These are phyloP conservation scores for Hansfordia pulvinata DNA, from an alignment of 2,329 filamentous ascomycete genomes.

Conservation along the genomic window DNA sequence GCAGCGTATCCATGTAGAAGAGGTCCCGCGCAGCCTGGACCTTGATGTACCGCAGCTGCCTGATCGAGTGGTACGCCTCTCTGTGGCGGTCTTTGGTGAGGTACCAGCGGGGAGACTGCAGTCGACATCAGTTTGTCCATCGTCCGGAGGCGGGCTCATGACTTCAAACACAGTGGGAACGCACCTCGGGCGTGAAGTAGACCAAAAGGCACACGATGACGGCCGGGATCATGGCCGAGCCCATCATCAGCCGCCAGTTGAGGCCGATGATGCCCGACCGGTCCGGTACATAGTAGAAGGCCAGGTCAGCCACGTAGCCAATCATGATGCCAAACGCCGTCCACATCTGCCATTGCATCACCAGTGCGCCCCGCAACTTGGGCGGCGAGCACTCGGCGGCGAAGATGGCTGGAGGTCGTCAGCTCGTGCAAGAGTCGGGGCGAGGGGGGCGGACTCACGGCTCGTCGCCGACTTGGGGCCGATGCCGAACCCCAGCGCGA, in stretches of 20 bases:
- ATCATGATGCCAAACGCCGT: constrained; percentile 40
- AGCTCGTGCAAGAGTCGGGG: background rate
- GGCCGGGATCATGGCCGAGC: constrained; percentile 49
- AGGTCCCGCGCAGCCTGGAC: constrained; percentile 41
- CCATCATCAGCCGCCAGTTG: constrained; percentile 59
- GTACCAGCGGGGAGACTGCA: constrained; percentile 37
- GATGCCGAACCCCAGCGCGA: constrained; percentile 56
- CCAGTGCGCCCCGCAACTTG: constrained; percentile 49
- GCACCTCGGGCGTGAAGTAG: constrained; percentile 25
- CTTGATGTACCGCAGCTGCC: constrained; percentile 31
- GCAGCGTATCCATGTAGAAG: constrained; percentile 41
- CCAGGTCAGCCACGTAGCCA: constrained; percentile 46
- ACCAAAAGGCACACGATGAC: constrained; percentile 41
- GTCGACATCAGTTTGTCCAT: constrained; percentile 16
- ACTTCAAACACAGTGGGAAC: constrained; percentile 3
- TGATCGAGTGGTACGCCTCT: constrained; percentile 33
- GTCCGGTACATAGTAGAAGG: constrained; percentile 43
- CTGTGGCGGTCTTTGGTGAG: constrained; percentile 30
- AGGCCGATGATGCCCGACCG: constrained; percentile 35
- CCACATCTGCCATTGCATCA: constrained; percentile 59
- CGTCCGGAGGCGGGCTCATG: constrained; percentile 5
- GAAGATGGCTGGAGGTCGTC: constrained; percentile 37
- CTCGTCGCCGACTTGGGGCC: constrained; percentile 59
- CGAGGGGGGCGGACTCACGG: constrained; percentile 9
- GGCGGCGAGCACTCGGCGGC: constrained; percentile 55